Conservation (phyloP, 2,329 filamentous ascomycete species). For the Beauveria medogensis region DNA sequence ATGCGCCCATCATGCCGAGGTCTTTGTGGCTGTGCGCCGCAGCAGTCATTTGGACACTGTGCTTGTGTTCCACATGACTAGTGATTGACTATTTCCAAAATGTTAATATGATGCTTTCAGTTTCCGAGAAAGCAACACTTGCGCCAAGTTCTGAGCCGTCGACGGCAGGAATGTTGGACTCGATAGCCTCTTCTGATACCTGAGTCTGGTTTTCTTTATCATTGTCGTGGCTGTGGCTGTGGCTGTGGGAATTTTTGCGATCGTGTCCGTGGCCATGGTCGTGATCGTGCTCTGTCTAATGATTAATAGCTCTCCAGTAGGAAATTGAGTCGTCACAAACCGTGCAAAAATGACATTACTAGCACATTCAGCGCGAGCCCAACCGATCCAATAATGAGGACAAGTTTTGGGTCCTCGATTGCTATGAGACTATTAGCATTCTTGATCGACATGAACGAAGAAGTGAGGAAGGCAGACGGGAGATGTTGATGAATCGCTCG, state of each 20-base stretch:
- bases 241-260: neutral
- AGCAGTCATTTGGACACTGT: constrained; percentile 23
- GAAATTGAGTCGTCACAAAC: constrained; percentile 26
- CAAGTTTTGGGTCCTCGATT: constrained; percentile 55
- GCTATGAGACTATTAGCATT: constrained; percentile 29
- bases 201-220: neutral
- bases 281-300: constrained; percentile 19
- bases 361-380: constrained; percentile 62
- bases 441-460: neutral
- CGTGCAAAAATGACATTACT: constrained; percentile 57
- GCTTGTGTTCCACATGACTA: constrained; percentile 42
- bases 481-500: constrained; percentile 56
- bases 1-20: constrained; percentile 62
- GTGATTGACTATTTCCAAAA: constrained; percentile 1
- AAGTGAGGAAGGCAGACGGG: constrained; percentile 30
- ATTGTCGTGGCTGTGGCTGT: constrained; percentile 14
- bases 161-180: neutral
- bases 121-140: neutral
- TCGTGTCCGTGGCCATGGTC: constrained; percentile 8
- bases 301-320: neutral
- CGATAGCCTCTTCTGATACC: neutral
- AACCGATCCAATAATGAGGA: constrained; percentile 61
- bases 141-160: neutral
- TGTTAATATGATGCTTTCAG: neutral
- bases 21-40: constrained; percentile 39